A percentile compares a stretch with the other conserved stretches of the same genome.
phyloP scores from a whole-genome alignment of 2,329 filamentous ascomycete species.

The Pseudogymnoascus verrucosus region DNA sequence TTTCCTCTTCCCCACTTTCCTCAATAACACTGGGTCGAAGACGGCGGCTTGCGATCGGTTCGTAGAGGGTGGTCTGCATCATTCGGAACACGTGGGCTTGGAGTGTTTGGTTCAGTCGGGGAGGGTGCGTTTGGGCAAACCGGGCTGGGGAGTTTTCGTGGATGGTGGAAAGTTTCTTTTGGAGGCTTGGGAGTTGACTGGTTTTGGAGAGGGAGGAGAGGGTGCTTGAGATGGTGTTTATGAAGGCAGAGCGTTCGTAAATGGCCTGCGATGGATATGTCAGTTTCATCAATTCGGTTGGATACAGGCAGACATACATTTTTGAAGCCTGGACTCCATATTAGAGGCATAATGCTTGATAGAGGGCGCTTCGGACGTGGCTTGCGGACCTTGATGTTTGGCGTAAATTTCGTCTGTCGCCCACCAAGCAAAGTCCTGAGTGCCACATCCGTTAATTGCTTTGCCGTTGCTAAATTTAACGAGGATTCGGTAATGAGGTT shows the following conservation, averaged over 20 bases:
- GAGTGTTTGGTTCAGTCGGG: not conserved
- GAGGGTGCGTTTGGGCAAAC: not conserved
- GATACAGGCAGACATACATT: slow-evolving; percentile 14
- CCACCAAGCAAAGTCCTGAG: slow-evolving; percentile 15
- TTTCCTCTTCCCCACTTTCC: not conserved
- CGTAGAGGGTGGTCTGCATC: slow-evolving; percentile 10
- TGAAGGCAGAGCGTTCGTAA: slow-evolving; percentile 15
- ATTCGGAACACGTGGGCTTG: slow-evolving; percentile 11
- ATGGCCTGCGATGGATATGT: slow-evolving; percentile 14
- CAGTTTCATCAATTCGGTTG: not conserved
- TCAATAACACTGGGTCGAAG: slow-evolving; percentile 9
- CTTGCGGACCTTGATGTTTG: slow-evolving; percentile 14
- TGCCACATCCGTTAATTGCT: slow-evolving; percentile 12
- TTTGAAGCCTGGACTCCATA: slow-evolving; percentile 24
- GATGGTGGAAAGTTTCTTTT: slow-evolving; percentile 16
- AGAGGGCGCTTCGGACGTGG: slow-evolving; percentile 12
- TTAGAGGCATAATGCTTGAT: slow-evolving; percentile 17
- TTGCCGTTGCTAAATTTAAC: not conserved
- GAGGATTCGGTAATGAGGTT: not conserved
- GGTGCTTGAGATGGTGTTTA: slow-evolving; percentile 15
- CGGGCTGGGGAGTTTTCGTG: not conserved
- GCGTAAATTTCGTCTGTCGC: not conserved
- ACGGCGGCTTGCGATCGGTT: slow-evolving; percentile 10
- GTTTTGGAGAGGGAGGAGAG: slow-evolving; percentile 15
- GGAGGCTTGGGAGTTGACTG: slow-evolving; percentile 19